A percentile compares a stretch with the other conserved stretches of the same genome.
Evolutionary conservation across 2,329 filamentous ascomycete species (phyloP).

Genomic region (Plenodomus tracheiphilus): DNA sequence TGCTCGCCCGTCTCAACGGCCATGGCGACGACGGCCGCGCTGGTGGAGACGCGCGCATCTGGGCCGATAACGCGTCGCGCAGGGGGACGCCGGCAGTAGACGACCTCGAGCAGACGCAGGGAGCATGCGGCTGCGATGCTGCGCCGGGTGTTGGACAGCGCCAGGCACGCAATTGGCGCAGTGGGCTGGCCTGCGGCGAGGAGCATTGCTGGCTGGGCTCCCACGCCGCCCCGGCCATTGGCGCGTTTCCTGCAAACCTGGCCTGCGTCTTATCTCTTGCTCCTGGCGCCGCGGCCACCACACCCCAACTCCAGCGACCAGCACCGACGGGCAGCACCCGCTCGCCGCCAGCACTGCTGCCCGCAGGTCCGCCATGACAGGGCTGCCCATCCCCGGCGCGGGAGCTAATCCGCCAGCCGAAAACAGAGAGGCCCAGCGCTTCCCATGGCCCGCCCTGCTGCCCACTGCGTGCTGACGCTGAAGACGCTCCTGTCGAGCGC

Average conservation of each 20-base stretch:
- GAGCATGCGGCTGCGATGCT: constrained; percentile 20
- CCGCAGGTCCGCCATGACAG: constrained; percentile 28
- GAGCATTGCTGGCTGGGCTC: not conserved
- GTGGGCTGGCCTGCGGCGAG: constrained; percentile 10
- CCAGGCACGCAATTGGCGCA: constrained; percentile 19
- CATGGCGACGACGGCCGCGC: no score
- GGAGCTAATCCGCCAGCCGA: constrained; percentile 37
- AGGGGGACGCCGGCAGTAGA: not conserved
- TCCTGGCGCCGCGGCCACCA: constrained; percentile 22
- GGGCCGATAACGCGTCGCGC: constrained; percentile 4
- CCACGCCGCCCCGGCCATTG: constrained; percentile 9
- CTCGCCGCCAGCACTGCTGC: constrained; percentile 19
- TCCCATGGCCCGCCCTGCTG: constrained; percentile 24
- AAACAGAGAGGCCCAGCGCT: constrained; percentile 41
- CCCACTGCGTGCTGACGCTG: constrained; percentile 8
- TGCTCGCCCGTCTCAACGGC: constrained; percentile 11
- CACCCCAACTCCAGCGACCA: constrained; percentile 21
- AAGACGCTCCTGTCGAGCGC: not conserved
- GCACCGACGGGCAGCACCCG: constrained; percentile 14
- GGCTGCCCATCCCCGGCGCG: constrained; percentile 37
- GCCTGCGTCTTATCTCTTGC: constrained; percentile 33
- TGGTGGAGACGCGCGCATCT: constrained; percentile 16
- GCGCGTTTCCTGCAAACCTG: constrained; percentile 12
- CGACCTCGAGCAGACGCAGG: constrained; percentile 5
- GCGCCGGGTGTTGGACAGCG: constrained; percentile 2